A percentile compares a stretch with the other conserved stretches of the same genome.
phyloP scores from a whole-genome alignment of 176 grass and related monocot genomes.

The Chrysopogon serrulatus region DNA sequence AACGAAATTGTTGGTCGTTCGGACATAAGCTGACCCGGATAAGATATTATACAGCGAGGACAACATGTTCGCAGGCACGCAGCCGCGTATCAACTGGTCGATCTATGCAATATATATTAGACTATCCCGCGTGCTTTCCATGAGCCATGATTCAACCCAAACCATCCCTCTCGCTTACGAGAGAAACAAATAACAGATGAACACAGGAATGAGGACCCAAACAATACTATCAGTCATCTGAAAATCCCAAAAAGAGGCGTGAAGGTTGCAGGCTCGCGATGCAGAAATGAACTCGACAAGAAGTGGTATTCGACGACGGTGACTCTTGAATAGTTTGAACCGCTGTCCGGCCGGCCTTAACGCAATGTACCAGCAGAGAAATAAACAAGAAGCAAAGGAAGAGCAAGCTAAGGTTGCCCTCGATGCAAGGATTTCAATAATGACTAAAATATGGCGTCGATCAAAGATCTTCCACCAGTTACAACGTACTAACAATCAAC shows the following conservation, averaged over 20 bases:
- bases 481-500: constrained; percentile 5
- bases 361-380: background rate
- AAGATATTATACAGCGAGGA: background rate
- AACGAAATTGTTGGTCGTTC: background rate
- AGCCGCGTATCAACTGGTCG: background rate
- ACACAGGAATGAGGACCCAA: too few species aligned
- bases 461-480: background rate
- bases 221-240: too few species aligned
- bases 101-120: too few species aligned
- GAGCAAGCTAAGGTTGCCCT: background rate
- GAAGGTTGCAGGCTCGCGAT: too few species aligned
- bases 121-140: background rate
- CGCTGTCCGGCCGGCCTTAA: background rate
- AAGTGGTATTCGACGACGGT: background rate
- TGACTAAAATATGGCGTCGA: background rate
- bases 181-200: too few species aligned
- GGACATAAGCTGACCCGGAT: background rate
- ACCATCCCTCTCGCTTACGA: too few species aligned
- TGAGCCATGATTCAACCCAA: background rate
- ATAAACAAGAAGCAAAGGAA: background rate
- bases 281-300: background rate
- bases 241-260: too few species aligned
- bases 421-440: background rate
- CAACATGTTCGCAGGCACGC: background rate
- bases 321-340: background rate